Percentiles rank a stretch among this genome's conserved stretches.
These are phyloP conservation scores for Macrolepiota albuminosa DNA, from an alignment of 768 basidiomycete genomes.

Conservation along the genomic window DNA sequence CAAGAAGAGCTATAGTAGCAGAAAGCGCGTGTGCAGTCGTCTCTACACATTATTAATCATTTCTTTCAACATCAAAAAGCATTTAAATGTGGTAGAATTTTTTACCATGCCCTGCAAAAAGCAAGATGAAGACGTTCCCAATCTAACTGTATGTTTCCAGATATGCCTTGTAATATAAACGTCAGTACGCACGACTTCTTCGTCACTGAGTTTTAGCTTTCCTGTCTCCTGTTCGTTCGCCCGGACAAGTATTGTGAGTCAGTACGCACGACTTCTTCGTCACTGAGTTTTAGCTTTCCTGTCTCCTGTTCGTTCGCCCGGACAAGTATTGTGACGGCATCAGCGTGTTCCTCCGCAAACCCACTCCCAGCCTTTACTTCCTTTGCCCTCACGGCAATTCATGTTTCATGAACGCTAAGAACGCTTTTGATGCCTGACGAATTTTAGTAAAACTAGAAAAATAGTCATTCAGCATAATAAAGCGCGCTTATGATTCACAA, in stretches of 20 bases:
- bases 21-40: conserved; percentile 41
- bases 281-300: conserved; percentile 32
- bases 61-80: neutral
- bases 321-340: conserved; percentile 40
- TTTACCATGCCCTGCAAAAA: conserved; percentile 57
- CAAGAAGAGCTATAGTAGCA: conserved; percentile 36
- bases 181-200: conserved; percentile 30
- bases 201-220: conserved; percentile 34
- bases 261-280: conserved; percentile 33
- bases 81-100: neutral
- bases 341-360: conserved; percentile 12
- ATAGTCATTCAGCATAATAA: neutral
- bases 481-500: neutral
- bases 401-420: conserved; percentile 31
- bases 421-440: conserved; percentile 22
- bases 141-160: conserved; percentile 26
- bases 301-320: conserved; percentile 39
- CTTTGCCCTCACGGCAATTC: conserved; percentile 28
- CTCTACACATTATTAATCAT: conserved; percentile 21
- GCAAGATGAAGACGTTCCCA: conserved; percentile 45
- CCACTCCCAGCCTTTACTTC: conserved; percentile 16
- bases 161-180: neutral
- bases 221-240: conserved; percentile 38
- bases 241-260: conserved; percentile 35
- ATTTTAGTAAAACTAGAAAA: conserved; percentile 22